phyloP scores from a whole-genome alignment of 1,139 yeast species.

The Kodamaea sp. region DNA sequence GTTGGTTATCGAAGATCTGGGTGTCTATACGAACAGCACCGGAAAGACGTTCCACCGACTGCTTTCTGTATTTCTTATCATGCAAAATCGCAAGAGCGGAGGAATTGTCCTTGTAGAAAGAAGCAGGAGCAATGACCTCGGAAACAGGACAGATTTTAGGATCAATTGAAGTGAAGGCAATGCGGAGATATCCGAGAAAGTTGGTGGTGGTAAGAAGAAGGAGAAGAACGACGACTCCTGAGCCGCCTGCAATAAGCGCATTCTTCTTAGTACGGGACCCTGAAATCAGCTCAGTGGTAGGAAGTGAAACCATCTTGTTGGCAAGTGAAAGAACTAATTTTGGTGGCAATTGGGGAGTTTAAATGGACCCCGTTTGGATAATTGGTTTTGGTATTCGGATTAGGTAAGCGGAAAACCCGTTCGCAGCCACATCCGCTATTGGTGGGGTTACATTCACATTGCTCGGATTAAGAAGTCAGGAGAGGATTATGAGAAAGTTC shows the following conservation, averaged over 20 bases:
- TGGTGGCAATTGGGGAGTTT: no score
- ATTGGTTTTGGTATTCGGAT: no score
- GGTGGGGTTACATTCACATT: no score
- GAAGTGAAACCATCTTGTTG: no score
- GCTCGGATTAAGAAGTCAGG: no score
- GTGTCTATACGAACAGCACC: constrained; percentile 50
- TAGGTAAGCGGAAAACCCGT: no score
- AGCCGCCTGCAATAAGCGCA: constrained; percentile 7
- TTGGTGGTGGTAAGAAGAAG: constrained; percentile 26
- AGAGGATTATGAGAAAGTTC: no score
- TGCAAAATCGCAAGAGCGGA: constrained; percentile 33
- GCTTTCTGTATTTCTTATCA: constrained; percentile 35
- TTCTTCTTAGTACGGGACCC: constrained; percentile 5
- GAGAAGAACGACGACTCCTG: constrained; percentile 14
- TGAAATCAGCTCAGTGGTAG: constrained; percentile 8
- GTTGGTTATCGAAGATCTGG: constrained; percentile 46
- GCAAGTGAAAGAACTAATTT: no score
- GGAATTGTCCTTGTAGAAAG: constrained; percentile 34
- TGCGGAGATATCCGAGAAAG: constrained; percentile 22
- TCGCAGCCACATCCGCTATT: no score
- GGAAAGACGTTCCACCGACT: constrained; percentile 37
- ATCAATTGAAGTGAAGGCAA: constrained; percentile 23
- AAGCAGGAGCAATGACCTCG: constrained; percentile 32
- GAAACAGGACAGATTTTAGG: constrained; percentile 30
- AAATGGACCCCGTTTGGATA: no score